phyloP scores from a whole-genome alignment of 345 rosid genomes.

The Raphanus sativus region DNA sequence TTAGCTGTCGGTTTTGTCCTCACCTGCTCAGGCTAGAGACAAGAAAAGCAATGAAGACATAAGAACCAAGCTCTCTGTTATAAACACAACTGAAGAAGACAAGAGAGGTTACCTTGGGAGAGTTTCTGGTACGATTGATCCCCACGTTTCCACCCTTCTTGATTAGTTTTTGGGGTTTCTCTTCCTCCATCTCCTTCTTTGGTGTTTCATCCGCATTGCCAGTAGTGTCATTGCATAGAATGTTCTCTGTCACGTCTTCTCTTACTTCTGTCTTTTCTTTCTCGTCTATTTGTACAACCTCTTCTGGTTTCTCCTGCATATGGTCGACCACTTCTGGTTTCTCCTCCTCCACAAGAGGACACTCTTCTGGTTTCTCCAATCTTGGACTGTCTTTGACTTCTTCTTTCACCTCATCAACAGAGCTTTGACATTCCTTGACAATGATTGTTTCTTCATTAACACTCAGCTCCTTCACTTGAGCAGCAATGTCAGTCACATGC shows the following conservation, averaged over 20 bases:
- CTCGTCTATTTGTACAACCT: background rate
- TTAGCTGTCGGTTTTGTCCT: conserved; percentile 23
- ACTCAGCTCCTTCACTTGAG: conserved; percentile 30
- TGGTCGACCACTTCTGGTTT: background rate
- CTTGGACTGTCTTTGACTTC: conserved; percentile 18
- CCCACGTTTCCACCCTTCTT: conserved; percentile 38
- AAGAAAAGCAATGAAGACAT: conserved; percentile 6
- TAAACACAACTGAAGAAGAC: background rate
- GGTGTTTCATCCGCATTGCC: conserved; percentile 35
- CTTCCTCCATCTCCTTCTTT: conserved; percentile 34
- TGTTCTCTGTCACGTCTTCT: conserved; percentile 32
- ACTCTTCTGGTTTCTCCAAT: conserved; percentile 40
- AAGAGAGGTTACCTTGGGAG: conserved; percentile 57
- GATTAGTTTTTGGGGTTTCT: conserved; percentile 24
- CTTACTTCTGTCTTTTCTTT: conserved; percentile 36
- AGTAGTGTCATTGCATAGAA: conserved; percentile 7
- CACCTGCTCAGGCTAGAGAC: conserved; percentile 45
- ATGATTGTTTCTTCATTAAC: conserved; percentile 42
- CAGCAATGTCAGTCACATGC: conserved; percentile 38
- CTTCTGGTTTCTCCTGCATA: conserved; percentile 18
- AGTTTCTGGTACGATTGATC: conserved; percentile 41
- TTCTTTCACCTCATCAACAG: conserved; percentile 44
- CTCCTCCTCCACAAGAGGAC: conserved; percentile 20
- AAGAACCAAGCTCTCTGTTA: background rate
- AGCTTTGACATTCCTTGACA: conserved; percentile 44